Conservation (phyloP, 2,329 filamentous ascomycete genomes). For the Claviceps africana region DNA sequence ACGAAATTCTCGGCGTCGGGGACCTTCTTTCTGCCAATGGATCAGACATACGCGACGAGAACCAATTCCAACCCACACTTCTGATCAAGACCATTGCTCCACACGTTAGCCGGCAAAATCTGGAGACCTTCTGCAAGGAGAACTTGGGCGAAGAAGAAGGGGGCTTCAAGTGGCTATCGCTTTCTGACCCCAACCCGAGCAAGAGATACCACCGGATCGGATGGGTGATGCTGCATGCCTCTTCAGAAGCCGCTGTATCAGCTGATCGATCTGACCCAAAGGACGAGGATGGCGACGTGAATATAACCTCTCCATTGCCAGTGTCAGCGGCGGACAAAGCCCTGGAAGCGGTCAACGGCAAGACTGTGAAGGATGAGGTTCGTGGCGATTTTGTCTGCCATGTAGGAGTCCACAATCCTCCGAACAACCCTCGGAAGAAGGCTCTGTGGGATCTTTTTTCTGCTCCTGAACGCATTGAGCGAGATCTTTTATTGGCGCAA, state of each 20-base stretch:
- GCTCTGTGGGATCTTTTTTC: constrained; percentile 95
- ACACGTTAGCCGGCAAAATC: constrained; percentile 82
- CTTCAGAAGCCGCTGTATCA: constrained; percentile 49
- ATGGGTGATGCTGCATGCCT: constrained; percentile 91
- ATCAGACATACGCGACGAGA: constrained; percentile 80
- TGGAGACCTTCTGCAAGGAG: constrained; percentile 90
- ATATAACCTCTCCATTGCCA: constrained; percentile 37
- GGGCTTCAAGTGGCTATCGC: constrained; percentile 87
- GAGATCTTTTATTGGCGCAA: constrained; percentile 71
- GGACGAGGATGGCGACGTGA: constrained; percentile 49
- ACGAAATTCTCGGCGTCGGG: constrained; percentile 83
- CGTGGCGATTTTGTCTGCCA: constrained; percentile 96
- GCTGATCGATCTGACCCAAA: constrained; percentile 61
- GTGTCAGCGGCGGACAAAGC: constrained; percentile 67
- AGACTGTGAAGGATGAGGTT: constrained; percentile 88
- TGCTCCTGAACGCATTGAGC: constrained; percentile 80
- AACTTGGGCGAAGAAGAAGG: constrained; percentile 82
- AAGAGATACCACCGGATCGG: constrained; percentile 97
- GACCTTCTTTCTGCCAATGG: constrained; percentile 75
- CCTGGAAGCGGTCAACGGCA: constrained; percentile 87
- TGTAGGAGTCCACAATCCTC: constrained; percentile 88
- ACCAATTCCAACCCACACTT: constrained; percentile 75
- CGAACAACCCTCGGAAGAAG: constrained; percentile 77
- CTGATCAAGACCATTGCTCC: constrained; percentile 97
- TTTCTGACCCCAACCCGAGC: constrained; percentile 91